Conservation (phyloP, 352 stramenopile species). For the Phytophthora sp. region DNA sequence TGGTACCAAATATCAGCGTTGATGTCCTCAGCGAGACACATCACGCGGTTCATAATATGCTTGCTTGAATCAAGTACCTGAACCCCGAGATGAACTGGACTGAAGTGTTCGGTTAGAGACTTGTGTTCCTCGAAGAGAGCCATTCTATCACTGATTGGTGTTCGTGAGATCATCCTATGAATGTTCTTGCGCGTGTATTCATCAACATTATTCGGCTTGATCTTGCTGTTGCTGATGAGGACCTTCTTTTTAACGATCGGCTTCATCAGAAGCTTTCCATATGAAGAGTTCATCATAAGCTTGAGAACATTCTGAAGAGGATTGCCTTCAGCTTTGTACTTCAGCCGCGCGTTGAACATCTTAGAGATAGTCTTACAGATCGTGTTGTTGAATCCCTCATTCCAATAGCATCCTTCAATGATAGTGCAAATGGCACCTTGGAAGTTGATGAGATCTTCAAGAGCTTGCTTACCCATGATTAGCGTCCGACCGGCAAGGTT, state of each 20-base stretch:
- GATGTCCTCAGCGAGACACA: conserved; percentile 7
- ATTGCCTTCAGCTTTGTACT: conserved; percentile 8
- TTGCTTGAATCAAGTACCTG: conserved; percentile 3
- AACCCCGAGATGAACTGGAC: conserved; percentile 3
- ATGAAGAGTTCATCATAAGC: conserved; percentile 9
- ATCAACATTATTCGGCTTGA: not conserved
- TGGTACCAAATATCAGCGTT: conserved; percentile 8
- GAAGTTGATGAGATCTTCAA: conserved; percentile 6
- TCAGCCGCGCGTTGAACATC: conserved; percentile 1
- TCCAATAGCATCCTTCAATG: conserved; percentile 13
- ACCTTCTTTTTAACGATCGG: conserved; percentile 8
- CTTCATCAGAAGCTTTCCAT: conserved; percentile 8
- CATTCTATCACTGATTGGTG: not conserved
- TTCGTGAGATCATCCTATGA: conserved; percentile 10
- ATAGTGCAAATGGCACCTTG: conserved; percentile 2
- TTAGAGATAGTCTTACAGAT: not conserved
- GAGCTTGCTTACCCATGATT: not conserved
- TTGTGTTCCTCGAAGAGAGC: conserved; percentile 14
- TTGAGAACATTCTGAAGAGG: conserved; percentile 4
- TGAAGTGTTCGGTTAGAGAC: conserved; percentile 2
- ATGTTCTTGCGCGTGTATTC: conserved; percentile 13
- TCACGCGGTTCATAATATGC: conserved; percentile 12
- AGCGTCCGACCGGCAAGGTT: not conserved
- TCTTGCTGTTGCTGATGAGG: not conserved
- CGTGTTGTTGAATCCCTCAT: conserved; percentile 6